Evolutionary conservation across 75 land plant genomes (phyloP).

Genomic region (Chamaecyparis obtusa): DNA sequence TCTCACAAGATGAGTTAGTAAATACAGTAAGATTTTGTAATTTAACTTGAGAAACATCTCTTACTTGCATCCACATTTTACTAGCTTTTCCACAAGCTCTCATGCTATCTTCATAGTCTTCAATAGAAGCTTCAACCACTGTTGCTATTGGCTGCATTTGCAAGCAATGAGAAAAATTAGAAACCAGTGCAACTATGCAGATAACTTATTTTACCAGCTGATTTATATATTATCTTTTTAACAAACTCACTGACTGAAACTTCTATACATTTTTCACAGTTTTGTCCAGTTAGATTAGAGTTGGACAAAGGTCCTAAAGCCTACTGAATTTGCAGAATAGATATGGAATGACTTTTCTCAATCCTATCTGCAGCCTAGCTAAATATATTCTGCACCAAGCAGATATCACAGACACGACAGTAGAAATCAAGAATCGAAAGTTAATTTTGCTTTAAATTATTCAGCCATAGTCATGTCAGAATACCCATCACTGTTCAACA

Average conservation of each 20-base stretch:
- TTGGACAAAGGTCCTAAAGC: neutral
- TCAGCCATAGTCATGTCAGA: neutral
- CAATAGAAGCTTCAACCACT: slow-evolving; percentile 75
- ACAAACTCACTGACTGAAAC: neutral
- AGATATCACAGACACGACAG: neutral
- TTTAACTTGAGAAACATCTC: neutral
- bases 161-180: neutral
- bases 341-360: neutral
- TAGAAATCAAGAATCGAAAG: neutral
- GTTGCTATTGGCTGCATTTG: slow-evolving; percentile 69
- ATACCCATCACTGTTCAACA: neutral
- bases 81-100: slow-evolving; percentile 62
- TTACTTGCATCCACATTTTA: slow-evolving; percentile 80
- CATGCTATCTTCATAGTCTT: slow-evolving; percentile 88
- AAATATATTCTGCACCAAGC: neutral
- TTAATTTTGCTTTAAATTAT: neutral
- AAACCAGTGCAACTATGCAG: neutral
- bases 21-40: neutral
- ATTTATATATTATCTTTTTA: neutral
- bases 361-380: neutral
- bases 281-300: neutral
- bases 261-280: neutral
- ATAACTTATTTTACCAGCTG: neutral
- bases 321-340: neutral
- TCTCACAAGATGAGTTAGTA: neutral